A percentile compares a stretch with the other conserved stretches of the same genome.
Evolutionary conservation across 2,329 filamentous ascomycete genomes (phyloP).

Genomic region (Arachnomyces sp.): DNA sequence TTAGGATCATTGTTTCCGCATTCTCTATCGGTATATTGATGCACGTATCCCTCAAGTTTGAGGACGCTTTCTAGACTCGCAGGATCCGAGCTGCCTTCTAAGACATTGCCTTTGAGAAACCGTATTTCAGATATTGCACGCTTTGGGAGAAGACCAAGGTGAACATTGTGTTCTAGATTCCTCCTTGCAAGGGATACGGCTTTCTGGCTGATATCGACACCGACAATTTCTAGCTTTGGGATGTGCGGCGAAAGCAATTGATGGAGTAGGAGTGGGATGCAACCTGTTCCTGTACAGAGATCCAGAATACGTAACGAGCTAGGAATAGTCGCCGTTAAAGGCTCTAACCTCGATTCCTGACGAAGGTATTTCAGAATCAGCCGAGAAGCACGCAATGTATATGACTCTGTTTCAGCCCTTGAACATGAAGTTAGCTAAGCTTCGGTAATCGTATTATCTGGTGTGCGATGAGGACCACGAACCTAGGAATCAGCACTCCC

Average conservation of each 20-base stretch:
- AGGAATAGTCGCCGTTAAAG: neutral
- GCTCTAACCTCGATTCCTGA: neutral
- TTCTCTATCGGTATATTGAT: neutral
- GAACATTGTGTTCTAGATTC: conserved; percentile 54
- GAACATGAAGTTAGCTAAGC: neutral
- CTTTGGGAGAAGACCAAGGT: conserved; percentile 17
- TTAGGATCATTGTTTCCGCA: neutral
- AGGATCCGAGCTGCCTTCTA: conserved; percentile 11
- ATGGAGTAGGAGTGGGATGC: conserved; percentile 72
- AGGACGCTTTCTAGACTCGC: conserved; percentile 14
- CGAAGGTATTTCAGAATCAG: conserved; percentile 27
- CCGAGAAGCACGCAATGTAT: conserved; percentile 50
- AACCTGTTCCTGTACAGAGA: conserved; percentile 84
- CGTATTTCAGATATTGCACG: conserved; percentile 28
- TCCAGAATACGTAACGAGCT: conserved; percentile 61
- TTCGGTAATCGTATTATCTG: neutral
- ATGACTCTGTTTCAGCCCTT: conserved; percentile 64
- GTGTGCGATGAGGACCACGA: too few relatives aligned
- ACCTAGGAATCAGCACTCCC: conserved; percentile 79
- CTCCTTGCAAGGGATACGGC: conserved; percentile 59
- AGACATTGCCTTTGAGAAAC: conserved; percentile 43
- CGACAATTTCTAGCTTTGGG: conserved; percentile 47
- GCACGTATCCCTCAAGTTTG: neutral
- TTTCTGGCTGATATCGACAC: conserved; percentile 62
- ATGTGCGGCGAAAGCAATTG: conserved; percentile 46